Percentiles rank a stretch among this genome's conserved stretches.
These are phyloP conservation scores for Zymoseptoria passerinii DNA, from an alignment of 2,329 filamentous ascomycete genomes.

Conservation along the genomic window DNA sequence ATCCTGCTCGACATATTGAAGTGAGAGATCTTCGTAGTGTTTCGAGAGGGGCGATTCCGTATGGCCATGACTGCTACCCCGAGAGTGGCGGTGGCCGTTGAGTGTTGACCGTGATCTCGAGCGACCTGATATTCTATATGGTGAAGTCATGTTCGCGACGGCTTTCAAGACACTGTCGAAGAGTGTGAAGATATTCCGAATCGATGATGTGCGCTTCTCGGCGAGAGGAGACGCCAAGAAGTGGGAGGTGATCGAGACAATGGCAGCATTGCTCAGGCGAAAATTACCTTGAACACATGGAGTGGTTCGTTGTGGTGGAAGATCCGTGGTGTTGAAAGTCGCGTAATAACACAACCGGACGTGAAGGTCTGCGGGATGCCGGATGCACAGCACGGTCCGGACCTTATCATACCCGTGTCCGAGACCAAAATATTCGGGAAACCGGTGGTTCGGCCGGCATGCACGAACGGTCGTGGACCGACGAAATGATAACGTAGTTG, in stretches of 20 bases:
- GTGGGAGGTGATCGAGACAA: background rate
- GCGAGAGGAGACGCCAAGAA: background rate
- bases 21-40: constrained; percentile 11
- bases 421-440: no score
- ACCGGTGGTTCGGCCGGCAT: no score
- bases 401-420: background rate
- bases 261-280: background rate
- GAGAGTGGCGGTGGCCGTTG: constrained; percentile 4
- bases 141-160: constrained; percentile 11
- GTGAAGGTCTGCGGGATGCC: background rate
- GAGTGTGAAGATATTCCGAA: background rate
- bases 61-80: constrained; percentile 3
- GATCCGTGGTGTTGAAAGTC: background rate
- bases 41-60: constrained; percentile 1
- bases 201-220: background rate
- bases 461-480: no score
- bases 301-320: background rate
- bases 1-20: constrained; percentile 11
- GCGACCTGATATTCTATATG: constrained; percentile 7
- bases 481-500: no score
- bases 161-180: background rate
- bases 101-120: constrained; percentile 5
- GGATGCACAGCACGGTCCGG: background rate
- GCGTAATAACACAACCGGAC: background rate
- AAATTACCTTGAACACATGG: background rate